These are phyloP conservation scores for Tephrocybe sp. DNA, from an alignment of 768 basidiomycete species.

Conservation along the genomic window DNA sequence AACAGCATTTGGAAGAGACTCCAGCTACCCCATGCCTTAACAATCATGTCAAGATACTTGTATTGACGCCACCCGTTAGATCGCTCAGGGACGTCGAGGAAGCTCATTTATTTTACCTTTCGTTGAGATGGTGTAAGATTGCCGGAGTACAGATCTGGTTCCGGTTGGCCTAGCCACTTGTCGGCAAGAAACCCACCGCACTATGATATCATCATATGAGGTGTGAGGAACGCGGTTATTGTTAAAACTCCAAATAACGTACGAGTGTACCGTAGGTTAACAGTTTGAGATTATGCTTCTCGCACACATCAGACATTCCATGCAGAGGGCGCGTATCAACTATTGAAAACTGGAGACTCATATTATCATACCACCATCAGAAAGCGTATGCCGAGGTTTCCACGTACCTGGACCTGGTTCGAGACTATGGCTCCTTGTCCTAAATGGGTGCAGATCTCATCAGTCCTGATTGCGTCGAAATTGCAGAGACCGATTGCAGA, in stretches of 20 bases:
- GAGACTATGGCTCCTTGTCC: constrained; percentile 73
- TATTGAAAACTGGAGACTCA: constrained; percentile 65
- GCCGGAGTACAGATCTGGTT: constrained; percentile 71
- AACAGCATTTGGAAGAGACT: constrained; percentile 70
- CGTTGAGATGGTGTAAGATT: constrained; percentile 79
- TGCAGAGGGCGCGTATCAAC: constrained; percentile 78
- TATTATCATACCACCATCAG: neutral
- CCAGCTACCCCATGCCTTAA: constrained; percentile 81
- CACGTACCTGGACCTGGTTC: constrained; percentile 77
- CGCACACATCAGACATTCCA: constrained; percentile 76
- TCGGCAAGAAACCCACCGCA: constrained; percentile 85
- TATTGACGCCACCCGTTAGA: constrained; percentile 8
- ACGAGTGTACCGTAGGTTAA: constrained; percentile 84
- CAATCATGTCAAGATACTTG: constrained; percentile 85
- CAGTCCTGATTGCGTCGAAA: constrained; percentile 72
- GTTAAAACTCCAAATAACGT: constrained; percentile 23
- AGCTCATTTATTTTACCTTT: constrained; percentile 47
- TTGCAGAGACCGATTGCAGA: constrained; percentile 75
- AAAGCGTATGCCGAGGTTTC: neutral
- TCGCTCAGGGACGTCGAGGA: neutral
- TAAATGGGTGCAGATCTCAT: constrained; percentile 77
- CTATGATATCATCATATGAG: constrained; percentile 36
- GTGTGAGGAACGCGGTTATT: neutral
- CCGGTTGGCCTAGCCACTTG: constrained; percentile 64
- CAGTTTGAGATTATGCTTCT: constrained; percentile 69